Base-by-base conservation (phyloP, 108 stramenopile genomes). In the Skeletonema menzelii region DNA sequence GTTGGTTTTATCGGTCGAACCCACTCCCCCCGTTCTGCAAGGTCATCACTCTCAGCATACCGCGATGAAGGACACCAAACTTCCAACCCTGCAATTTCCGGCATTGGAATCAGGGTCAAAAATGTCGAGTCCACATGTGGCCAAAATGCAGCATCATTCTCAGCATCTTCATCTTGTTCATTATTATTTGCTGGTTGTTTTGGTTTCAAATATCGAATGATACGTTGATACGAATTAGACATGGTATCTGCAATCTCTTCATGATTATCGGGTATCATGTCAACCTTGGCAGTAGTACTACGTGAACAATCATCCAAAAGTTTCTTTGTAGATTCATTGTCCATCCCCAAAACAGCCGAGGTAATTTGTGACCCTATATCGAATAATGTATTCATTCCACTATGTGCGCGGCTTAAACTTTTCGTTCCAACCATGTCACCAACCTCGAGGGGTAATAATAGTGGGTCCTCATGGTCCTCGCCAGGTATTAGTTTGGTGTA, bases 91-190 rank as follows among this genome's bases (percentile, higher is more conserved):
- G 79, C 69, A 37, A 80, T 38, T 8, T 75, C 61, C 14, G 79
- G 79, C 79, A 80, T 80, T 10, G 79, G 79, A 32, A 80, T 80
- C 56, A 80, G 34, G 0, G 79, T 80, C 37, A 80, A 46, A 59
- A 80, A 80, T 3, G 79, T 58, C 22, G 74, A 75, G 28, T 80
- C 79, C 12, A 80, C 74, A 63, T 80, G 79, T 53, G 79, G 27
- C 31, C 47, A 15, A 58, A 80, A 80, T 55, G 79, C 67, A 13
- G 74, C 47, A 53, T 32, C 49, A 22, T 56, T 14, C 5, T 62
- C 40, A 37, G 4, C 40, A 42, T 42, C 8, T 20, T 22, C 49
- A 20, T 22, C 15, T 22, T 53, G 20, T 10, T 24, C 20, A n/a
- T n/a, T n/a, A n/a, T n/a, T n/a, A n/a, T 24, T 63, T 44, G 15